Evolutionary conservation across 108 stramenopile species (phyloP).

Genomic region (Chaetoceros muelleri): DNA sequence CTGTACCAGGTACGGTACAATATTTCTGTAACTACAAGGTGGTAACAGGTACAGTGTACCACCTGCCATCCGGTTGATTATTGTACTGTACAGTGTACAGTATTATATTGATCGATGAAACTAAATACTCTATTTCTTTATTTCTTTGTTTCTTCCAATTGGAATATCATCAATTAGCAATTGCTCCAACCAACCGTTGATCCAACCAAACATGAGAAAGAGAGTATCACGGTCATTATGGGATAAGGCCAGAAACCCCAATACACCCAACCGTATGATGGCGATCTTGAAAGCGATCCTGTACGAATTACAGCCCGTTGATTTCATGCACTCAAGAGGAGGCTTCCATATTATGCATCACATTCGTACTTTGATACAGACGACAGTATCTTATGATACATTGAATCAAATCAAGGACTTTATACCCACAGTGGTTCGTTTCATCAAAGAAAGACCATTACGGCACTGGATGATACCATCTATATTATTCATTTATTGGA

Average conservation of each 20-base stretch:
- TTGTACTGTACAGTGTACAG: too few relatives aligned
- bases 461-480: background rate
- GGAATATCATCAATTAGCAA: too few relatives aligned
- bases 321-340: slow-evolving; percentile 11
- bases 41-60: too few relatives aligned
- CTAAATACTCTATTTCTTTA: too few relatives aligned
- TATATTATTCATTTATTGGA: slow-evolving; percentile 13
- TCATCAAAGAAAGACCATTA: background rate
- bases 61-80: too few relatives aligned
- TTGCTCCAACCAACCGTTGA: too few relatives aligned
- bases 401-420: slow-evolving; percentile 2
- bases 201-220: too few relatives aligned
- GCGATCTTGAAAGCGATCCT: slow-evolving; percentile 23
- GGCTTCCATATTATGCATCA: background rate
- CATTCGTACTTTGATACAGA: background rate
- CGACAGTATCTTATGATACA: background rate
- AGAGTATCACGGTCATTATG: slow-evolving; percentile 30
- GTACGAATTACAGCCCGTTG: slow-evolving; percentile 73
- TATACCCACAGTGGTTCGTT: slow-evolving; percentile 5
- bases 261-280: background rate
- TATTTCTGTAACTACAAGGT: too few relatives aligned
- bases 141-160: too few relatives aligned
- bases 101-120: too few relatives aligned
- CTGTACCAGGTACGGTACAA: too few relatives aligned
- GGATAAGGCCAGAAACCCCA: slow-evolving; percentile 30